Conservation (phyloP, 305 asterid genomes). For the Plantago rigida region DNA sequence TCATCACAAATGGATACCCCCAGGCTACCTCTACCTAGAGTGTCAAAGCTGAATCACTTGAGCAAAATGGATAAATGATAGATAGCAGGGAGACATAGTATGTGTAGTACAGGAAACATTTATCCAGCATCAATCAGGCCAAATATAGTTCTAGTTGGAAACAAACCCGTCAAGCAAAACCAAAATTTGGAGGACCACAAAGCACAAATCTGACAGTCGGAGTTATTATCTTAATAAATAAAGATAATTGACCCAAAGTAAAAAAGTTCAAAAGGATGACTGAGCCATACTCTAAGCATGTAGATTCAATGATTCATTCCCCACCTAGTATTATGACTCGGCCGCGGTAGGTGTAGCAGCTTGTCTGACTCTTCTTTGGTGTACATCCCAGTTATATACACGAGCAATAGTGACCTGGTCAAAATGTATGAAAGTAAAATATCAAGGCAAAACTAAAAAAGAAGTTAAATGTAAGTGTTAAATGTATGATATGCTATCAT, state of each 20-base stretch:
- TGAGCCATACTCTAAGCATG: slow-evolving; percentile 21
- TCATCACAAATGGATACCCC: no score
- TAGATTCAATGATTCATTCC: slow-evolving; percentile 5
- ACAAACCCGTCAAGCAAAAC: slow-evolving; percentile 15
- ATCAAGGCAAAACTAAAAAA: not conserved
- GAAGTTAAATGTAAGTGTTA: no score
- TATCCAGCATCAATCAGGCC: slow-evolving; percentile 6
- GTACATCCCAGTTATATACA: slow-evolving; percentile 89
- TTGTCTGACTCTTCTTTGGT: slow-evolving; percentile 70
- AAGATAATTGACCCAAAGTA: slow-evolving; percentile 17
- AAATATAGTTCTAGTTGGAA: slow-evolving; percentile 2
- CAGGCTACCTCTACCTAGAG: no score
- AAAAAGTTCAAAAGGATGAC: slow-evolving; percentile 11
- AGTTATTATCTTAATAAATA: slow-evolving; percentile 14
- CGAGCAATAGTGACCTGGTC: slow-evolving; percentile 85
- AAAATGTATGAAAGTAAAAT: slow-evolving; percentile 19
- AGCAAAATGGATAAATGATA: no score
- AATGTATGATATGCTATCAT: no score
- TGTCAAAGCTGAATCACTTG: no score
- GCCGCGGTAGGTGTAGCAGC: slow-evolving; percentile 35
- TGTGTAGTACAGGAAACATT: not conserved
- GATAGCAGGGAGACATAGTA: not conserved
- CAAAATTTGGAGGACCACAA: slow-evolving; percentile 21
- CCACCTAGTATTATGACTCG: slow-evolving; percentile 28
- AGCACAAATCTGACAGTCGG: slow-evolving; percentile 18